These are phyloP conservation scores for Verbena officinalis DNA, from an alignment of 257 asterid species.

Conservation along the genomic window DNA sequence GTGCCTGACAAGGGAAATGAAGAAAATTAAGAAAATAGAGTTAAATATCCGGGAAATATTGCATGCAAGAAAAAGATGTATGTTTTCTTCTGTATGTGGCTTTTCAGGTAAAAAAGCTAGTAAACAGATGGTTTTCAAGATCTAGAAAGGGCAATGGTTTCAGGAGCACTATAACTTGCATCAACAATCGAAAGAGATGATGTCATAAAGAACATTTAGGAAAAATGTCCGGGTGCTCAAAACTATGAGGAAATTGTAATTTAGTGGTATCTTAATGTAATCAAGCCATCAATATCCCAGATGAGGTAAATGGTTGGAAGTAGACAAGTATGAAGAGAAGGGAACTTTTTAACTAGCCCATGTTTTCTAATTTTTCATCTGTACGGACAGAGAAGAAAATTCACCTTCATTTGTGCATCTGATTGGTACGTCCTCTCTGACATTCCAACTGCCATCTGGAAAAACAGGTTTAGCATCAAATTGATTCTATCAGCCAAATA, in stretches of 20 bases:
- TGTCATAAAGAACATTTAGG: neutral
- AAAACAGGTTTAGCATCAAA: conserved; percentile 31
- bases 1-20: conserved; percentile 52
- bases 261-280: neutral
- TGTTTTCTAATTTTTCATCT: conserved; percentile 7
- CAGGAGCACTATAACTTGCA: neutral
- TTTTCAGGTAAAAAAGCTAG: conserved; percentile 19
- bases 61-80: neutral
- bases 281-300: neutral
- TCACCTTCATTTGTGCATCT: conserved; percentile 75
- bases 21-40: conserved; percentile 3
- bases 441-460: conserved; percentile 97
- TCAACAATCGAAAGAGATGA: neutral
- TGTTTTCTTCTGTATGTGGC: neutral
- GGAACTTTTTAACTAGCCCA: neutral
- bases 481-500: conserved; percentile 23
- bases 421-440: conserved; percentile 78
- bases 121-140: neutral
- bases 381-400: conserved; percentile 18
- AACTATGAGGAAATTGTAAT: neutral
- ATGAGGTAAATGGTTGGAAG: conserved; percentile 6
- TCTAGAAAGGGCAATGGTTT: conserved; percentile 8
- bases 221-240: conserved; percentile 8
- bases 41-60: neutral
- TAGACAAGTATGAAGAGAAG: conserved; percentile 1